Evolutionary conservation across 768 basidiomycete genomes (phyloP).

Genomic region (Filobasidium floriforme): DNA sequence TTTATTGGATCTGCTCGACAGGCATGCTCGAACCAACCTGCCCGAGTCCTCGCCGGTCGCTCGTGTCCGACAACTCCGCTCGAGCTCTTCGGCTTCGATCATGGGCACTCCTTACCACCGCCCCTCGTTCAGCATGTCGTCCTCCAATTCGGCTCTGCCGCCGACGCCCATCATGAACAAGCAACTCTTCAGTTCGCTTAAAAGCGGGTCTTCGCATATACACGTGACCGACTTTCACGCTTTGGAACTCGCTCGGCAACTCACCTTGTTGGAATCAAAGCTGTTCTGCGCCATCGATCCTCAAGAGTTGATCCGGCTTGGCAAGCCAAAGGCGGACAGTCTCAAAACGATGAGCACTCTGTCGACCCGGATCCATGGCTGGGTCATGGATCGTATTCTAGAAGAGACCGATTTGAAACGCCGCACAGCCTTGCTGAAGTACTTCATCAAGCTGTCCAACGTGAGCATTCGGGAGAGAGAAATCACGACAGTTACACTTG

Average conservation of each 20-base stretch:
- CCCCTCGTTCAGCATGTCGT: constrained; percentile 13
- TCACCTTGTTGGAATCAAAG: constrained; percentile 87
- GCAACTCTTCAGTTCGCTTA: constrained; percentile 59
- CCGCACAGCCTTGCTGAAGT: constrained; percentile 72
- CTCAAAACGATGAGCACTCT: constrained; percentile 76
- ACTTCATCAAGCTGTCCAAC: constrained; percentile 75
- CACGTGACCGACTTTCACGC: constrained; percentile 84
- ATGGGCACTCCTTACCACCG: constrained; percentile 7
- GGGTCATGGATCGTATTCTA: constrained; percentile 83
- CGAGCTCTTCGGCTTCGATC: constrained; percentile 10
- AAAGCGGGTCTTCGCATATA: constrained; percentile 51
- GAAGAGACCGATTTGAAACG: constrained; percentile 78
- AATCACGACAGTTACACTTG: background rate
- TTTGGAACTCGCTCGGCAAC: constrained; percentile 81
- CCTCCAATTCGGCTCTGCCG: constrained; percentile 54
- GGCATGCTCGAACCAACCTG: background rate
- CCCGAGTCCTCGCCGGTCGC: background rate
- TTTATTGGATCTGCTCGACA: constrained; percentile 39
- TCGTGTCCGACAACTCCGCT: constrained; percentile 9
- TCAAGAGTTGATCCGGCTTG: constrained; percentile 79
- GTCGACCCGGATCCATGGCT: constrained; percentile 83
- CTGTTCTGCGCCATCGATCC: constrained; percentile 78
- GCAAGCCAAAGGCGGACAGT: constrained; percentile 59
- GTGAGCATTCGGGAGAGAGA: constrained; percentile 35
- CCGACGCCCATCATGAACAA: constrained; percentile 84